Base-by-base conservation (phyloP, 2,329 filamentous ascomycete species). In the Juglanconis sp. region DNA sequence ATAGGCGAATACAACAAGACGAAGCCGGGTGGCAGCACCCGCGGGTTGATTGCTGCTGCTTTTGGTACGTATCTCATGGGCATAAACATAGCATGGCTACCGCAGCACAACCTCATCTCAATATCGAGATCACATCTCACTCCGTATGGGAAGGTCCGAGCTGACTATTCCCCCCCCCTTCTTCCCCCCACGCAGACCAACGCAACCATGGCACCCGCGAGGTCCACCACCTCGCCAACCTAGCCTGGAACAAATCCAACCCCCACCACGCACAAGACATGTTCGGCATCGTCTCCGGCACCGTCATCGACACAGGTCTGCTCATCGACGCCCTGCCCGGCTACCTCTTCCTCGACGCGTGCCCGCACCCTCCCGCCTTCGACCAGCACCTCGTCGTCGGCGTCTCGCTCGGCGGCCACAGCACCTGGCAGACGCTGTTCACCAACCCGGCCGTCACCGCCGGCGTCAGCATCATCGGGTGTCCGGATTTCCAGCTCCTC, bases 251-350 rank as follows among this genome's bases (percentile, higher is more conserved):
- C 48, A 75, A 84, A 42, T 92, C 92, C 35, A 96, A 97, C 70
- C 78, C 82, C 40, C 84, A 81, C 6, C 95, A 98, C 76, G 94
- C 92, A 0, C 86, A 91, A 70, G 95, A 99, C 73, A 96, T 99
- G 92, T 92, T 95, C 71, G 87, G 85, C 35, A 85, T 86, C 63
- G 88, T 93, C 62, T 84, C 85, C 74, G 82, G 84, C 56, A 94
- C 90, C 0, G 88, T 89, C 13, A 75, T 78, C n/a, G 94, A 98
- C 72, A 87, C 88, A 38, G 85, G 82, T 15, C 79, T 87, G 9
- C 76, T 98, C 63, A 88, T 98, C 65, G 88, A 92, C 67, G 84
- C 92, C 59, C 77, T 96, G 2, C 85, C 85, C n/a, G 86, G 86
- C 0, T 96, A 93, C 70, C 76, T 95, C 30, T 89, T 90, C 68